Conservation (phyloP, 345 rosid genomes). For the Citrus reticulata region DNA sequence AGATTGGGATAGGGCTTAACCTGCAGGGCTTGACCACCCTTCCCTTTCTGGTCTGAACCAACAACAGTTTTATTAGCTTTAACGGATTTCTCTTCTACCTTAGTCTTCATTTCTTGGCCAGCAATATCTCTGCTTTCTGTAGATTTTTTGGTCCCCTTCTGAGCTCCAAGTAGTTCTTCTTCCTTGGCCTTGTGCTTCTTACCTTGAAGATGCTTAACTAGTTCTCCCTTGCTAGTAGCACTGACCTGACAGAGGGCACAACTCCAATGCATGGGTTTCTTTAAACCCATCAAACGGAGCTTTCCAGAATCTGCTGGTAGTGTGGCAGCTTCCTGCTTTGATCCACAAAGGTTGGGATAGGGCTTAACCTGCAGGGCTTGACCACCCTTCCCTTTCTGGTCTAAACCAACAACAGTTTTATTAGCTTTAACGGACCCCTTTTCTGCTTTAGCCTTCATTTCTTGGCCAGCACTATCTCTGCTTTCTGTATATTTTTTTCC, state of each 20-base stretch:
- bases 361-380: no score
- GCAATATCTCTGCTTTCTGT: not conserved
- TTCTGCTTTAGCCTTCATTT: no score
- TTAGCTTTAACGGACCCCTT: no score
- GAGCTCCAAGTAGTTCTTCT: not conserved
- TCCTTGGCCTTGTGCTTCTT: not conserved
- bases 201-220: constrained; percentile 10
- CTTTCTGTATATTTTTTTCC: constrained; percentile 20
- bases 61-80: not conserved
- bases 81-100: not conserved
- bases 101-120: not conserved
- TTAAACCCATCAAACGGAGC: constrained; percentile 11
- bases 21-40: not conserved
- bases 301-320: constrained; percentile 7
- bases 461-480: not conserved
- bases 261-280: constrained; percentile 39
- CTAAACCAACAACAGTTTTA: no score
- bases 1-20: no score
- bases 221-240: constrained; percentile 19
- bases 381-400: no score
- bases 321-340: not conserved
- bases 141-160: not conserved
- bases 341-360: no score
- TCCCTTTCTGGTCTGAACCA: not conserved
- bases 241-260: constrained; percentile 40